These are phyloP conservation scores for Iris macrosiphon DNA, from an alignment of 106 monocot genomes.

Conservation along the genomic window DNA sequence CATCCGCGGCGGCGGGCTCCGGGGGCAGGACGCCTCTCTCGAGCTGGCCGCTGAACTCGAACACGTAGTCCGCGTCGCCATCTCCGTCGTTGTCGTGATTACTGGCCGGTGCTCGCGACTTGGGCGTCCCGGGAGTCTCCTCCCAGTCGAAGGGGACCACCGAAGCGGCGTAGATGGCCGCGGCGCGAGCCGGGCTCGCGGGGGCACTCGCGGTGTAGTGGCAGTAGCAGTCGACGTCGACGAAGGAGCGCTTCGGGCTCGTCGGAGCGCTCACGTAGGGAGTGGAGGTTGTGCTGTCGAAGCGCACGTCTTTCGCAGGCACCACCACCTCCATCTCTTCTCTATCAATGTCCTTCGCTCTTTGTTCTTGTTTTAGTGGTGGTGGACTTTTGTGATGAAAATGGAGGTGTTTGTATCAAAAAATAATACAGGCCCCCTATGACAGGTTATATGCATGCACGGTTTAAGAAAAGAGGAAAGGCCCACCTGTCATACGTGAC, in stretches of 20 bases:
- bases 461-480: too few relatives aligned
- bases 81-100: not conserved
- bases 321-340: constrained; percentile 34
- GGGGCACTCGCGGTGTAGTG: constrained; percentile 45
- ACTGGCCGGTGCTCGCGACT: not conserved
- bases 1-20: constrained; percentile 28
- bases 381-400: not conserved
- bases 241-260: constrained; percentile 32
- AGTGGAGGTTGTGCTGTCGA: constrained; percentile 10
- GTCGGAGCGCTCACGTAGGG: constrained; percentile 40
- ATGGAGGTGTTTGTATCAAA: too few relatives aligned
- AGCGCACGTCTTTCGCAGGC: constrained; percentile 16
- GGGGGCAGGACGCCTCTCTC: not conserved
- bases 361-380: not conserved
- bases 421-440: too few relatives aligned
- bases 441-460: too few relatives aligned
- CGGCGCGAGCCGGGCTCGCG: constrained; percentile 28
- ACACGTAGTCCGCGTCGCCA: constrained; percentile 23
- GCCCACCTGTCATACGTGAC: too few relatives aligned
- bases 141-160: constrained; percentile 11
- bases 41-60: constrained; percentile 25
- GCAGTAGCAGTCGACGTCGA: constrained; percentile 8
- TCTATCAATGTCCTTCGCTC: not conserved
- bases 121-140: not conserved
- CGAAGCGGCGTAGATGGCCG: constrained; percentile 7